A percentile compares a stretch with the other conserved stretches of the same genome.
Evolutionary conservation across 2,329 filamentous ascomycete genomes (phyloP).

Genomic region (Pseudogymnoascus sp.): DNA sequence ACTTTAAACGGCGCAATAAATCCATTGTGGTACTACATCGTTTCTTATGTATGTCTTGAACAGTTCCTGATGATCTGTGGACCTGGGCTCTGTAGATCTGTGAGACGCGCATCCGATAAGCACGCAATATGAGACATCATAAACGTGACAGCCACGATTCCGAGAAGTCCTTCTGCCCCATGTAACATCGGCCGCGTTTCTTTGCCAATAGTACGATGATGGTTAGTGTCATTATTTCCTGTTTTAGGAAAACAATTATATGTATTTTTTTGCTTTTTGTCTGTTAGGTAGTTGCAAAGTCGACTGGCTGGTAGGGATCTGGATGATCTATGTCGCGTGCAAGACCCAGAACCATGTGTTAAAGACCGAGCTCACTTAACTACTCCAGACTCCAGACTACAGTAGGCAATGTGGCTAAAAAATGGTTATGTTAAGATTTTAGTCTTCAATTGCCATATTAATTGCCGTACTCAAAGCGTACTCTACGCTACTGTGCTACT

Average conservation of each 20-base stretch:
- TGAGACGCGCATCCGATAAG: background rate
- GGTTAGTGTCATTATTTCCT: background rate
- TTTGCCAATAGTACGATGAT: background rate
- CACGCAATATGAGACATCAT: slow-evolving; percentile 6
- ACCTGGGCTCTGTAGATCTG: background rate
- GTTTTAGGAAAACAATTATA: background rate
- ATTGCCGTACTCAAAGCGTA: background rate
- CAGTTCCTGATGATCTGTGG: background rate
- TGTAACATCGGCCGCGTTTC: background rate
- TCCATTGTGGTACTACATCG: background rate
- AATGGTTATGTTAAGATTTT: background rate
- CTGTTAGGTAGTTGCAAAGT: background rate
- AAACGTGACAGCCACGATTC: slow-evolving; percentile 3
- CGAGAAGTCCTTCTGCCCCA: background rate
- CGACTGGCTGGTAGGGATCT: background rate
- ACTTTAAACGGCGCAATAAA: background rate
- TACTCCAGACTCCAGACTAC: background rate
- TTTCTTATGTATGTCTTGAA: background rate
- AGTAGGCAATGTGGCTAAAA: background rate
- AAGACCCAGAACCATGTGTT: background rate
- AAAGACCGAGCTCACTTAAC: background rate
- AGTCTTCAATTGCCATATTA: background rate
- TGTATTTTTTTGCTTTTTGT: background rate
- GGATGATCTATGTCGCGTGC: background rate
- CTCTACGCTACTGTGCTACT: background rate